phyloP scores from a whole-genome alignment of 2,329 filamentous ascomycete genomes.

The Colletotrichum cuscutae region DNA sequence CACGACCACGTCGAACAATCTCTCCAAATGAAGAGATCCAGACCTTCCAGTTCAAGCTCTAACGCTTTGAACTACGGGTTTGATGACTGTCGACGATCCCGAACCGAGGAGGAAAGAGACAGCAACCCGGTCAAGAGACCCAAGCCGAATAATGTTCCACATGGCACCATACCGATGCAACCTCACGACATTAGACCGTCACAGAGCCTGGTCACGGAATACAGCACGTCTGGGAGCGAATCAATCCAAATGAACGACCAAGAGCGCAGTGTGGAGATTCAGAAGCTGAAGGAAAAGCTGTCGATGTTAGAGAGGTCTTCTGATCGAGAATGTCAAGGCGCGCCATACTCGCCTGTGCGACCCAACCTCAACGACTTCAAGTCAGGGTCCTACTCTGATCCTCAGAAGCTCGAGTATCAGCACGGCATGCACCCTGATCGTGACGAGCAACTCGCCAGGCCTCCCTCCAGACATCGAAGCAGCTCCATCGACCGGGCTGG shows the following conservation, averaged over 20 bases:
- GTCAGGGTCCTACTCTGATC: no score
- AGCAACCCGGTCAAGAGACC: not conserved
- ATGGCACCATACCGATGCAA: not conserved
- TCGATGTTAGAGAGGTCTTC: not conserved
- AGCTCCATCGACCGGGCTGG: no score
- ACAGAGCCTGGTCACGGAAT: not conserved
- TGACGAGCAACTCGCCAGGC: no score
- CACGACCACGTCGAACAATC: no score
- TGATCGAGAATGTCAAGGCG: not conserved
- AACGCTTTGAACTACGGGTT: not conserved
- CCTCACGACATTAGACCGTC: not conserved
- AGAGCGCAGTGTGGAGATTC: not conserved
- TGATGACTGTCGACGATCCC: not conserved
- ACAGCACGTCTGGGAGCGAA: no score
- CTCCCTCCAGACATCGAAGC: no score
- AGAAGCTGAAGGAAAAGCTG: not conserved
- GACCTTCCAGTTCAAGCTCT: no score
- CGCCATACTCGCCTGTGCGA: not conserved
- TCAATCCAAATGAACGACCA: not conserved
- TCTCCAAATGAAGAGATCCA: no score
- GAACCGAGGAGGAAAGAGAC: not conserved
- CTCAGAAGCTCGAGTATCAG: no score
- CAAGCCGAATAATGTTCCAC: not conserved
- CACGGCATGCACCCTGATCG: no score
- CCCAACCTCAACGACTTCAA: not conserved